phyloP scores from a whole-genome alignment of 75 land plant genomes.

The Pinus albicaulis region DNA sequence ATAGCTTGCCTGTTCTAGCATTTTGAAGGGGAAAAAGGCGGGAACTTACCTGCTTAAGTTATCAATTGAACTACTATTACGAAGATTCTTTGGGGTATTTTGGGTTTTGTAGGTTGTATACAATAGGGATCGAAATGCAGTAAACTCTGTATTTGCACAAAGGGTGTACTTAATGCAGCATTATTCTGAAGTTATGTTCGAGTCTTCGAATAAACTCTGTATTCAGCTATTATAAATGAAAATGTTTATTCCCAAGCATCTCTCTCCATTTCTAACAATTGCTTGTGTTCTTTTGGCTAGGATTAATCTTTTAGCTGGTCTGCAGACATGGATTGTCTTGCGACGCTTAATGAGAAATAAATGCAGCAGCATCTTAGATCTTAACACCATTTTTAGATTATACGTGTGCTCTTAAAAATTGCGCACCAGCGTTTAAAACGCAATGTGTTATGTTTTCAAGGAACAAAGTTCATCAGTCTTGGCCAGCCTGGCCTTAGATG shows the following conservation, averaged over 20 bases:
- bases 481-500: no score
- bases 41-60: neutral
- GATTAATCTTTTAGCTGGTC: neutral
- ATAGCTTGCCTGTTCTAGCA: neutral
- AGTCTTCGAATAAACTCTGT: conserved; percentile 7
- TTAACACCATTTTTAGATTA: no score
- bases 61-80: neutral
- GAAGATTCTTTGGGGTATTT: neutral
- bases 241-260: neutral
- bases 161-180: conserved; percentile 1
- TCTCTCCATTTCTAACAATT: neutral
- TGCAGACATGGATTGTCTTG: no score
- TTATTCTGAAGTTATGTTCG: neutral
- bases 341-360: no score
- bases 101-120: conserved; percentile 1
- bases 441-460: no score
- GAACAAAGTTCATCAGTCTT: no score
- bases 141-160: neutral
- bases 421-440: no score
- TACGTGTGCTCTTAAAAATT: no score
- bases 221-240: neutral
- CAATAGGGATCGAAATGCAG: neutral
- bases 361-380: no score
- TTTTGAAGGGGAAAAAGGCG: neutral
- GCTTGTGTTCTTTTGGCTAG: neutral